Evolutionary conservation across 345 rosid genomes (phyloP).

Genomic region (Ailanthus altissimus): DNA sequence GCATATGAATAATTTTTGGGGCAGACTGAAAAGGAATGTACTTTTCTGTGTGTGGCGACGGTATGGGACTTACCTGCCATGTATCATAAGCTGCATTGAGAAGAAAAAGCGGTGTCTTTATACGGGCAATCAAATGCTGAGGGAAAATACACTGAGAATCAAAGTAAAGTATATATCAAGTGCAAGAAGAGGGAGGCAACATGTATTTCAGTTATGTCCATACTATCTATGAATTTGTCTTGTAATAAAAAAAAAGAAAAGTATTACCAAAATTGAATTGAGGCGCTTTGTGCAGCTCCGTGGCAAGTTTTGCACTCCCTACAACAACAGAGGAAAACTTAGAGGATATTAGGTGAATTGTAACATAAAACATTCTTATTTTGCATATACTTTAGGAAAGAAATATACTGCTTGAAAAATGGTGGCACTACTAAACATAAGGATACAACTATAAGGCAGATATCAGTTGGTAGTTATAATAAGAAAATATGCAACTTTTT

Average conservation of each 20-base stretch:
- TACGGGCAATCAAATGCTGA: slow-evolving; percentile 42
- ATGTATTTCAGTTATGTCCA: background rate
- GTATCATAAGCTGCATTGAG: slow-evolving; percentile 58
- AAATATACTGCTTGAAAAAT: background rate
- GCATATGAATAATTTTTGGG: background rate
- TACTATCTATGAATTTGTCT: background rate
- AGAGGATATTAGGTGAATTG: background rate
- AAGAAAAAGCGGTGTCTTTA: slow-evolving; percentile 47
- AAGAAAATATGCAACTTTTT: background rate
- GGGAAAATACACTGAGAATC: slow-evolving; percentile 58
- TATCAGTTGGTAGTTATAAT: background rate
- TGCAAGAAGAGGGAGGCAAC: background rate
- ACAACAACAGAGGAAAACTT: background rate
- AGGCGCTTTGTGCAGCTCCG: slow-evolving; percentile 40
- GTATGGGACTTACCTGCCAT: slow-evolving; percentile 49
- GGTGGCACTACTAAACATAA: background rate
- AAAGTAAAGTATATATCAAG: background rate
- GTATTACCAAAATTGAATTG: slow-evolving; percentile 45
- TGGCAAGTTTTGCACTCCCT: slow-evolving; percentile 46
- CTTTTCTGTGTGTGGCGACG: background rate
- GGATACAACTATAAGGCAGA: background rate
- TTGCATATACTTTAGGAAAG: background rate
- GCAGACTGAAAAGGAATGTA: background rate
- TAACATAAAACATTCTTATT: background rate
- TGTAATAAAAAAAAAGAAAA: background rate